Base-by-base conservation (phyloP, 345 rosid genomes). In the Sonneratia caseolaris region DNA sequence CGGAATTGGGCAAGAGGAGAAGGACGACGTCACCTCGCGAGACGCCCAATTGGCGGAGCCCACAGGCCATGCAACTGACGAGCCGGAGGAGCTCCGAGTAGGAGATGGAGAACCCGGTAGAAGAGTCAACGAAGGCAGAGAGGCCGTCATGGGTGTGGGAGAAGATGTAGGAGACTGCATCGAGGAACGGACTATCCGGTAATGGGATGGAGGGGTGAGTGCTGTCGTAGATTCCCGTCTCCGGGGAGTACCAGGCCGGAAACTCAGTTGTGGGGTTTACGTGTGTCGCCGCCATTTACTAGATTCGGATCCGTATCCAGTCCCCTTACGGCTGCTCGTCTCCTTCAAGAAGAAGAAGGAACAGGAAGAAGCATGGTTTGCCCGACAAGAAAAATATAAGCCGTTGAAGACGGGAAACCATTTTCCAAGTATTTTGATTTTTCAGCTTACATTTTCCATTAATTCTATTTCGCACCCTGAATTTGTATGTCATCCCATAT, bases 1-100 rank as follows among this genome's bases (percentile, higher is more conserved):
- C 70, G 49, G 92, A 88, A 74, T 91, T 93, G 42, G 96, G 96
- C 74, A 89, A 70, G 68, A 89, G 69, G 74, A 91, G 80, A 64
- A 89, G 77, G 21, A 93, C 91, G 37, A 84, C 86, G 53, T 93
- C 91, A 72, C 96, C 92, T 79, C 81, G 81, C 2, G 72, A 77
- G 48, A 91, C 56, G 42, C 96, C 92, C 32, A 81, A 22, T 49
- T 68, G 73, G 69, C 82, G 87, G 51, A 93, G 81, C 70, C 85
- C 86, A 53, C 83, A 77, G 71, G 94, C 96, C 62, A 87, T 53
- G 68, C 88, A 84, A 32, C 72, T 77, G 67, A 93, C 83, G 72
- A 83, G 57, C n/a, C 77, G 70, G 40, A 76, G 71, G 37, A 93
- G 81, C 45, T 88, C 72, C 12, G 71, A 21, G 82, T 86, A 83